A percentile compares a stretch with the other conserved stretches of the same genome.
phyloP scores from a whole-genome alignment of 2,329 filamentous ascomycete genomes.

The Pseudopyricularia cyperi region DNA sequence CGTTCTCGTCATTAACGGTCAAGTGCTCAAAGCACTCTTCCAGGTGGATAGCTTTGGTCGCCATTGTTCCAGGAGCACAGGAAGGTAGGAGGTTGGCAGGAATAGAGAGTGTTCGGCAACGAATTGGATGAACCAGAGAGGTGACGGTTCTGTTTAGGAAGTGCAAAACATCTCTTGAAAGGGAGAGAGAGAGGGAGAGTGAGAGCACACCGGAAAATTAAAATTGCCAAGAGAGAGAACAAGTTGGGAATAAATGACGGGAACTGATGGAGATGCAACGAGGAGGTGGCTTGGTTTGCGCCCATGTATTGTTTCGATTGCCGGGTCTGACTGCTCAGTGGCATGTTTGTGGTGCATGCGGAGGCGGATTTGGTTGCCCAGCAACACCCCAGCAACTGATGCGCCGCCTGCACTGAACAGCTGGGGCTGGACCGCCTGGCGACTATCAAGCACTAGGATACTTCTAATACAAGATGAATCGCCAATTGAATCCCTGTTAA shows the following conservation, averaged over 20 bases:
- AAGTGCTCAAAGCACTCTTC: constrained; percentile 85
- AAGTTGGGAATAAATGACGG: no score
- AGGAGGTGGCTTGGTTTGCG: not conserved
- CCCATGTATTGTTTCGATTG: not conserved
- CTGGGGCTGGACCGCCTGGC: not conserved
- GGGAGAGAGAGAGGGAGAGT: no score
- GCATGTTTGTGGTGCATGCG: not conserved
- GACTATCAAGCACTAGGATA: not conserved
- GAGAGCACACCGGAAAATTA: no score
- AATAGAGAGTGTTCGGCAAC: no score
- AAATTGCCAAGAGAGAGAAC: no score
- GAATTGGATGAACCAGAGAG: no score
- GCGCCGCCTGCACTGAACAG: no score
- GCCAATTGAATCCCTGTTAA: no score
- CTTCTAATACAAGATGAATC: no score
- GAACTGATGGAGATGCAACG: no score
- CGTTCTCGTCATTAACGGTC: constrained; percentile 81
- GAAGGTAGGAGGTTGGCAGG: not conserved
- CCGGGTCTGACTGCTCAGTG: not conserved
- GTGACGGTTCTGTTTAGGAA: no score
- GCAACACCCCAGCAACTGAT: not conserved
- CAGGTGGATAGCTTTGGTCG: constrained; percentile 50
- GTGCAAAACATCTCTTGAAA: no score
- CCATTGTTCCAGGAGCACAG: constrained; percentile 31
- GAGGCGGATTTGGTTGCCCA: not conserved